Evolutionary conservation across 345 rosid genomes (phyloP), one percentile per base, ranked within the genome.

Genomic region (Salix udensis): DNA sequence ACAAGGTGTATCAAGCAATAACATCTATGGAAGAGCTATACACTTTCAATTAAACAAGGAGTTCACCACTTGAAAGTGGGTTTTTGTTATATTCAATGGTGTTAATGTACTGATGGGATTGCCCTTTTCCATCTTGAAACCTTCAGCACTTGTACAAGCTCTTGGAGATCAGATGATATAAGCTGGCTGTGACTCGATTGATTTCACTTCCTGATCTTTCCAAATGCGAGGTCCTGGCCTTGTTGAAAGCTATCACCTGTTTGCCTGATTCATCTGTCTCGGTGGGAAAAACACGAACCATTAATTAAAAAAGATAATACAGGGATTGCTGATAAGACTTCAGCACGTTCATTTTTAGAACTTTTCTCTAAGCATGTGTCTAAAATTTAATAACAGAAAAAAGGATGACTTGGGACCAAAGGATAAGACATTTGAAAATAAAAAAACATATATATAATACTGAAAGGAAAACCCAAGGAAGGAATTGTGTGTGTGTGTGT

Each of bases 211-310:
- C 53, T 65, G 37, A 5, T 72, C 39, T 31, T 67, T 61, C 26
- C 48, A 62, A 13, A 31, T 65, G 21, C 52, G 13, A 15, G 19
- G 8, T 44, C 58, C 65, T 12, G 31, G 44, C 68, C 58, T 68
- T 44, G 40, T 24, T 42, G 50, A 55, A 53, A 42, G 40, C 28
- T 0, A 14, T 84, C 79, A 82, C 75, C 73, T 68, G 79, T 68
- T 79, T 6, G 74, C 53, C 81, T 76, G 65, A 31, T 75, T 48
- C 4, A 46, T 42, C 71, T 71, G 48, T 52, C 1, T 8, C 26
- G 4, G 3, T 16, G 21, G 23, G 28, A 24, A 24, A 19, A 48
- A 50, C 1, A 24, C 26, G 1, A 28, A 19, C 4, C 23, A 67
- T 37, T 34, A 36, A 23, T 46, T 5, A 30, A 44, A 44, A 12